Percentiles rank a stretch among this genome's conserved stretches.
Evolutionary conservation across 345 rosid genomes (phyloP).

Genomic region (Populus euphratica): DNA sequence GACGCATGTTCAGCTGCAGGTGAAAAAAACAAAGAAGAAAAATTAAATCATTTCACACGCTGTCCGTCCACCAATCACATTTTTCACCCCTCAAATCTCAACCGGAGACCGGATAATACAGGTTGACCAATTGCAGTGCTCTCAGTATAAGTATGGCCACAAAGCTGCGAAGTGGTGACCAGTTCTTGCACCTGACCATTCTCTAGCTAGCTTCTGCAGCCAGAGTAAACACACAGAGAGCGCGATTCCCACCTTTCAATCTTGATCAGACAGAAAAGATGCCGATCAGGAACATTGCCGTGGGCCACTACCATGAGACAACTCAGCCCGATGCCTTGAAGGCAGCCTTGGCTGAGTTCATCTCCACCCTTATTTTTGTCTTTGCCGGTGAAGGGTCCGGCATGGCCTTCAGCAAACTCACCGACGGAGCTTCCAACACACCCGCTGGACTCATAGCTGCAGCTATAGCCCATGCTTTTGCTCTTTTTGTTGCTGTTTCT

Average conservation of each 20-base stretch:
- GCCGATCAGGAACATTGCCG: slow-evolving; percentile 84
- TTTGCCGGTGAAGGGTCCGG: too few species aligned
- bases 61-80: slow-evolving; percentile 19
- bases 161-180: slow-evolving; percentile 13
- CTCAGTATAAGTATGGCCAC: slow-evolving; percentile 30
- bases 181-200: not conserved
- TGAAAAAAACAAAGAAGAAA: not conserved
- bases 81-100: slow-evolving; percentile 12
- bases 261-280: slow-evolving; percentile 33
- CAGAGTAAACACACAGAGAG: not conserved
- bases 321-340: too few species aligned
- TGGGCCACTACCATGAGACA: slow-evolving; percentile 68
- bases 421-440: slow-evolving; percentile 63
- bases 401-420: too few species aligned
- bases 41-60: not conserved
- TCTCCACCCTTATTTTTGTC: too few species aligned
- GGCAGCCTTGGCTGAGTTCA: too few species aligned
- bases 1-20: too few species aligned
- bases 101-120: slow-evolving; percentile 28
- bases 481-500: slow-evolving; percentile 76
- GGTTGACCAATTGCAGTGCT: slow-evolving; percentile 11
- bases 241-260: slow-evolving; percentile 4
- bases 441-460: slow-evolving; percentile 80
- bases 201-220: not conserved
- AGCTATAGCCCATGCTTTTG: too few species aligned